phyloP scores from a whole-genome alignment of 1,284 basidiomycete species.

The Xerocomus nothofagi region DNA sequence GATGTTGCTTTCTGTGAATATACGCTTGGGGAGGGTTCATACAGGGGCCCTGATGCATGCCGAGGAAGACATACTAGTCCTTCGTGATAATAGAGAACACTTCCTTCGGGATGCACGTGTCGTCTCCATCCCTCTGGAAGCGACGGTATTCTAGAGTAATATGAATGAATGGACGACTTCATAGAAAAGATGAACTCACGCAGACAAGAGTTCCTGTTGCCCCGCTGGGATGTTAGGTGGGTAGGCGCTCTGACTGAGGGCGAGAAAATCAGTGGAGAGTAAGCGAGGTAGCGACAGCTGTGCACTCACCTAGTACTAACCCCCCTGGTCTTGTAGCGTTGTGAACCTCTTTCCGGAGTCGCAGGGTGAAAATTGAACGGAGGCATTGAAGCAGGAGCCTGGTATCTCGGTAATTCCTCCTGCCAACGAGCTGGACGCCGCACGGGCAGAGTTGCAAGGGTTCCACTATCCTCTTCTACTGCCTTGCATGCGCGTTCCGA shows the following conservation, averaged over 20 bases:
- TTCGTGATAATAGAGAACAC: constrained; percentile 14
- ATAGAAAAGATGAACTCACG: constrained; percentile 2
- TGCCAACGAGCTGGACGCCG: neutral
- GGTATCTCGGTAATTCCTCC: neutral
- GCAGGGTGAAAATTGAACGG: constrained; percentile 1
- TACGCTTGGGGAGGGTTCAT: constrained; percentile 9
- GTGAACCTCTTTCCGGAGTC: constrained; percentile 18
- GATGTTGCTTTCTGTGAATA: constrained; percentile 21
- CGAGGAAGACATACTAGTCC: constrained; percentile 11
- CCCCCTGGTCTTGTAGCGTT: constrained; percentile 9
- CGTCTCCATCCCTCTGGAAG: constrained; percentile 11
- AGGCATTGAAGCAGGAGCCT: neutral
- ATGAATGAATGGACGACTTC: neutral
- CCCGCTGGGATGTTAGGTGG: constrained; percentile 10
- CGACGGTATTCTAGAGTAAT: constrained; percentile 1
- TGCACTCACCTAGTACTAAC: constrained; percentile 9
- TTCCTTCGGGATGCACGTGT: constrained; percentile 24
- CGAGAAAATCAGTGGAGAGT: neutral
- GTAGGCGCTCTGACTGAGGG: neutral
- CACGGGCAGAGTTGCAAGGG: constrained; percentile 4
- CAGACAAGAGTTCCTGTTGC: constrained; percentile 13
- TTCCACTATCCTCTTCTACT: neutral
- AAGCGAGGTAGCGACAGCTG: neutral
- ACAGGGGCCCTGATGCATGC: neutral
- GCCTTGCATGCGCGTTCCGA: no score